Evolutionary conservation across 2,329 filamentous ascomycete genomes (phyloP).

Genomic region (Sarocladium oryzae): DNA sequence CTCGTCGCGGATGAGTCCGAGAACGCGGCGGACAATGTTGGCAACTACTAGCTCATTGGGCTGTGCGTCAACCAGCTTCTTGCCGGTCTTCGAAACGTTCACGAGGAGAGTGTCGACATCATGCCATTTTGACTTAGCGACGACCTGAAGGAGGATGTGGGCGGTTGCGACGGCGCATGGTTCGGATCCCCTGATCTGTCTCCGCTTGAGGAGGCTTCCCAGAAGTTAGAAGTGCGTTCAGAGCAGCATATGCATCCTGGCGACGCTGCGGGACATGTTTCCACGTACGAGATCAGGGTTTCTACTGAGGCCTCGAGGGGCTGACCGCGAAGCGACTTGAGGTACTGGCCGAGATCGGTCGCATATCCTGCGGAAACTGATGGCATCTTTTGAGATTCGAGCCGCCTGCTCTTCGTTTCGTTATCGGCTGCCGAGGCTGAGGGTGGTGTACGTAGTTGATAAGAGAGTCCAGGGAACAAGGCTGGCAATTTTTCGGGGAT

Average conservation of each 20-base stretch:
- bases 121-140: slow-evolving; percentile 71
- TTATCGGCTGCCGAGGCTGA: slow-evolving; percentile 6
- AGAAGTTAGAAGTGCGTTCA: background rate
- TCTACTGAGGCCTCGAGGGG: slow-evolving; percentile 79
- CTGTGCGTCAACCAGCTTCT: slow-evolving; percentile 72
- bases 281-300: slow-evolving; percentile 68
- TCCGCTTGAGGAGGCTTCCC: slow-evolving; percentile 73
- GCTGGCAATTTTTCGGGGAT: background rate
- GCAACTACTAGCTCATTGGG: slow-evolving; percentile 88
- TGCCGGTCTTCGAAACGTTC: slow-evolving; percentile 72
- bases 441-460: background rate
- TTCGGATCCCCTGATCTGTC: slow-evolving; percentile 83
- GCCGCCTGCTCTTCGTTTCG: slow-evolving; percentile 9
- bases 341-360: slow-evolving; percentile 70
- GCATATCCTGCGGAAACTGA: slow-evolving; percentile 37
- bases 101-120: slow-evolving; percentile 74
- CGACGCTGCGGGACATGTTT: background rate
- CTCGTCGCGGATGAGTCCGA: slow-evolving; percentile 88
- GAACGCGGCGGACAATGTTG: slow-evolving; percentile 85
- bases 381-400: slow-evolving; percentile 24
- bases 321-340: slow-evolving; percentile 70
- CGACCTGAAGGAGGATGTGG: slow-evolving; percentile 78
- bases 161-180: slow-evolving; percentile 88
- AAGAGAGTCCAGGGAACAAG: background rate
- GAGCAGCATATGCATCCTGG: background rate